Evolutionary conservation across 352 stramenopile species (phyloP).

Genomic region (Pythium phragmiticola): DNA sequence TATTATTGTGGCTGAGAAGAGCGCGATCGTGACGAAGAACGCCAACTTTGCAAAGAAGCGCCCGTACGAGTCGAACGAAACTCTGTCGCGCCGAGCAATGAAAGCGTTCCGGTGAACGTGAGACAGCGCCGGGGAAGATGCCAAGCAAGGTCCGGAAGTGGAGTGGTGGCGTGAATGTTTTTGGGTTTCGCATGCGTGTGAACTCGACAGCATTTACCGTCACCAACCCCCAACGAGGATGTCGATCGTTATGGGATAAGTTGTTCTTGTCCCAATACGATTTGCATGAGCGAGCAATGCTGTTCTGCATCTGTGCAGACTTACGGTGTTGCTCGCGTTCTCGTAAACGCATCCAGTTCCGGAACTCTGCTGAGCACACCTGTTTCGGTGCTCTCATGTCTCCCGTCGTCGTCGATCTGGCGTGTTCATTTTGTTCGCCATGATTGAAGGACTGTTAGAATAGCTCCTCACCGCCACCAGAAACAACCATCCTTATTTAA

Average conservation of each 20-base stretch:
- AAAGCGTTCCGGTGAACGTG: slow-evolving; percentile 26
- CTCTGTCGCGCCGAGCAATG: slow-evolving; percentile 15
- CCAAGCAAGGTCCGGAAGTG: slow-evolving; percentile 12
- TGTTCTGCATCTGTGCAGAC: not conserved
- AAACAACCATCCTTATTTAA: slow-evolving; percentile 26
- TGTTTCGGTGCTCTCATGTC: slow-evolving; percentile 14
- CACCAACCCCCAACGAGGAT: slow-evolving; percentile 7
- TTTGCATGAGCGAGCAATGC: not conserved
- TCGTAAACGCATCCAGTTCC: slow-evolving; percentile 18
- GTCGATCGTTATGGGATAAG: not conserved
- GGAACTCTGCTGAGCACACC: not conserved
- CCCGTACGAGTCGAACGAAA: slow-evolving; percentile 23
- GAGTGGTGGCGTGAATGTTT: slow-evolving; percentile 6
- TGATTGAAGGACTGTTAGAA: slow-evolving; percentile 31
- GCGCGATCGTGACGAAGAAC: slow-evolving; percentile 15
- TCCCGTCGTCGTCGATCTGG: slow-evolving; percentile 11
- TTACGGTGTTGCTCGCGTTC: not conserved
- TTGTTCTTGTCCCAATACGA: not conserved
- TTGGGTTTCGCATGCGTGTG: not conserved
- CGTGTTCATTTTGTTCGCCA: slow-evolving; percentile 26
- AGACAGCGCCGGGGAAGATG: slow-evolving; percentile 11
- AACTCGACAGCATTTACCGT: not conserved
- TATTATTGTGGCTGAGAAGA: slow-evolving; percentile 24
- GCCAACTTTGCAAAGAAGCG: slow-evolving; percentile 23
- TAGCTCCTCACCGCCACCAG: slow-evolving; percentile 18